These are phyloP conservation scores for Rhizopus stolonifer DNA, from an alignment of 371 early-diverging fungal genomes.

Conservation along the genomic window DNA sequence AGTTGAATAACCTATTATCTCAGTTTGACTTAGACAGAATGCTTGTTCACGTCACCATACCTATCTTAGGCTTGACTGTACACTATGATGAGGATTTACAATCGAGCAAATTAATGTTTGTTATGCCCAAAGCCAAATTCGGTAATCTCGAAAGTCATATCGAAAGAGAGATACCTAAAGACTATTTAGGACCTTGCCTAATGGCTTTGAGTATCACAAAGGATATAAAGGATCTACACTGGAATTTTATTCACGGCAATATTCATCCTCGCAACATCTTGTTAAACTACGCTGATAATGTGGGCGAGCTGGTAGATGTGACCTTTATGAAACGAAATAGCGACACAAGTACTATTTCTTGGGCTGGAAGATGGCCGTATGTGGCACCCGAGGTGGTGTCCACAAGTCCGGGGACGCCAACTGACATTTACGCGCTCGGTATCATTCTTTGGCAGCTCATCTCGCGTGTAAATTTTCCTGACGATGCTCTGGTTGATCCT, in stretches of 20 bases:
- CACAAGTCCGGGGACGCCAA: constrained; percentile 30
- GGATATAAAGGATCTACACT: constrained; percentile 42
- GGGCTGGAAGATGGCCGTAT: constrained; percentile 45
- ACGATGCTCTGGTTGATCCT: constrained; percentile 38
- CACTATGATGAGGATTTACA: constrained; percentile 31
- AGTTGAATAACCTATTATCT: constrained; percentile 1
- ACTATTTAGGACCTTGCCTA: constrained; percentile 34
- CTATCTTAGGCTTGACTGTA: constrained; percentile 38
- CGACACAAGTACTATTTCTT: constrained; percentile 8
- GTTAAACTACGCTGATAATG: constrained; percentile 36
- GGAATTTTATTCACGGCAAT: constrained; percentile 47
- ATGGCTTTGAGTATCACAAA: constrained; percentile 43
- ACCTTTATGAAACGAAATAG: constrained; percentile 39
- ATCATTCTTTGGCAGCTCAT: constrained; percentile 49
- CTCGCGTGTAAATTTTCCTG: constrained; percentile 47
- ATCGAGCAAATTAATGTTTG: constrained; percentile 39
- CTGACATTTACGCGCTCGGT: constrained; percentile 47
- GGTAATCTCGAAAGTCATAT: constrained; percentile 39
- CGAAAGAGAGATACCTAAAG: constrained; percentile 26
- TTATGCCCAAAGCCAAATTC: constrained; percentile 40
- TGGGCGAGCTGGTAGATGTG: constrained; percentile 42
- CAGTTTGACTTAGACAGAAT: constrained; percentile 33
- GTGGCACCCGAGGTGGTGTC: constrained; percentile 44
- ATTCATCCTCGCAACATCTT: constrained; percentile 46
- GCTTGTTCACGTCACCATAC: constrained; percentile 25